These are phyloP conservation scores for Astragalus glycyphyllos DNA, from an alignment of 306 rosid species.

Conservation along the genomic window DNA sequence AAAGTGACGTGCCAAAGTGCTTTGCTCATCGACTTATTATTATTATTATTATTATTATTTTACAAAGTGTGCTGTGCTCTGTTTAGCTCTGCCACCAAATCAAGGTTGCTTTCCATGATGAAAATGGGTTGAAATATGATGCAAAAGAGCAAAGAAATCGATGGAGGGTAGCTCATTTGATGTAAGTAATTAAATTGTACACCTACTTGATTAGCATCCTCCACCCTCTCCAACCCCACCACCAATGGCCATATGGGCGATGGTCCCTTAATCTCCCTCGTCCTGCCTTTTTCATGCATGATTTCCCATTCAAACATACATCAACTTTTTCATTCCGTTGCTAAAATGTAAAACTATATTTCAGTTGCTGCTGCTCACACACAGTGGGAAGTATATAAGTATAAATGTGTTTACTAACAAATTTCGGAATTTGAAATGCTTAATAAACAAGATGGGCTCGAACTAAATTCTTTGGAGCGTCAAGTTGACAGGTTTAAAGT, in stretches of 20 bases:
- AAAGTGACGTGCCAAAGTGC: conserved; percentile 42
- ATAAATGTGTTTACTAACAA: too few species aligned
- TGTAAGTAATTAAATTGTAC: conserved; percentile 37
- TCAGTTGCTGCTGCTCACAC: background rate
- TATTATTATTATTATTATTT: too few species aligned
- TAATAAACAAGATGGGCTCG: too few species aligned
- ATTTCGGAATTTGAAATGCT: too few species aligned
- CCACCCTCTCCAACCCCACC: background rate
- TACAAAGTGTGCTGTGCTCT: too few species aligned
- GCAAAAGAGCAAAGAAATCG: background rate
- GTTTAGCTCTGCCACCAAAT: too few species aligned
- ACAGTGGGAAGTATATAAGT: too few species aligned
- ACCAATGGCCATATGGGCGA: background rate
- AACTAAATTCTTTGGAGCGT: too few species aligned
- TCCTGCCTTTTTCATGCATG: conserved; percentile 18
- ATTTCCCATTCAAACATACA: background rate
- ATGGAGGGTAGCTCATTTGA: conserved; percentile 4
- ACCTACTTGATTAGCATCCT: conserved; percentile 31
- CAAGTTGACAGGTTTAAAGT: too few species aligned
- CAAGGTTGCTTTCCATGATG: conserved; percentile 11
- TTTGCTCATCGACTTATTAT: conserved; percentile 38
- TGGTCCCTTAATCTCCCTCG: conserved; percentile 30
- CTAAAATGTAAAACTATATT: conserved; percentile 2
- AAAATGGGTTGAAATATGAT: conserved; percentile 18
- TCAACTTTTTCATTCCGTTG: conserved; percentile 11